Evolutionary conservation across 129 eudicot species (phyloP).

Genomic region (Ambrosia artemisiifolia): DNA sequence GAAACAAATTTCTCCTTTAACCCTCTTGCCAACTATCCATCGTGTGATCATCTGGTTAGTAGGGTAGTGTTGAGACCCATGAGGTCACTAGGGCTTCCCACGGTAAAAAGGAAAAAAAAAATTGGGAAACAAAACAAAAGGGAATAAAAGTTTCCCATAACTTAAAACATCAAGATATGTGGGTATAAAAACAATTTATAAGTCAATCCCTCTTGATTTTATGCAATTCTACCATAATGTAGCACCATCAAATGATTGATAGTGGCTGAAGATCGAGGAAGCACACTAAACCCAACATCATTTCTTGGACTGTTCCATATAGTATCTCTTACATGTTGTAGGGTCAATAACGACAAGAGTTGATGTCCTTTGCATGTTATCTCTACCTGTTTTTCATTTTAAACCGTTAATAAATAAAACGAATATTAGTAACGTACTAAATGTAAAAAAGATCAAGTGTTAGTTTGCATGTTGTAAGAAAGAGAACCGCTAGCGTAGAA

Average conservation of each 20-base stretch:
- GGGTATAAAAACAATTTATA: slow-evolving; percentile 19
- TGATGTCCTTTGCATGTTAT: slow-evolving; percentile 86
- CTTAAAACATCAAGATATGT: slow-evolving; percentile 20
- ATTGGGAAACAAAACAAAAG: neutral
- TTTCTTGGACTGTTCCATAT: slow-evolving; percentile 52
- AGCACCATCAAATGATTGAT: slow-evolving; percentile 54
- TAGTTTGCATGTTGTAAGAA: neutral
- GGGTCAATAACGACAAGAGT: slow-evolving; percentile 51
- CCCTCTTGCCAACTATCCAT: too few relatives aligned
- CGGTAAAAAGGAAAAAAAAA: too few relatives aligned
- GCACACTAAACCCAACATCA: slow-evolving; percentile 23
- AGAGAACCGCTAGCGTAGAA: neutral
- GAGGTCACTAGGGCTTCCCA: too few relatives aligned
- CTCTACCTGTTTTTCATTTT: slow-evolving; percentile 51
- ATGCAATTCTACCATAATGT: slow-evolving; percentile 45
- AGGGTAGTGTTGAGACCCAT: too few relatives aligned
- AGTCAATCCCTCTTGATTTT: neutral
- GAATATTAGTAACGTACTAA: neutral
- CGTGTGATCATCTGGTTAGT: too few relatives aligned
- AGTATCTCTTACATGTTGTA: slow-evolving; percentile 75
- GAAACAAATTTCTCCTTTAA: slow-evolving; percentile 2
- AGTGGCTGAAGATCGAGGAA: slow-evolving; percentile 32
- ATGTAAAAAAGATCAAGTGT: neutral
- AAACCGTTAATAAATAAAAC: neutral
- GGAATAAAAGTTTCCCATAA: slow-evolving; percentile 31